These are phyloP conservation scores for Gaeumannomyces tritici DNA, from an alignment of 2,329 filamentous ascomycete species.

Conservation along the genomic window DNA sequence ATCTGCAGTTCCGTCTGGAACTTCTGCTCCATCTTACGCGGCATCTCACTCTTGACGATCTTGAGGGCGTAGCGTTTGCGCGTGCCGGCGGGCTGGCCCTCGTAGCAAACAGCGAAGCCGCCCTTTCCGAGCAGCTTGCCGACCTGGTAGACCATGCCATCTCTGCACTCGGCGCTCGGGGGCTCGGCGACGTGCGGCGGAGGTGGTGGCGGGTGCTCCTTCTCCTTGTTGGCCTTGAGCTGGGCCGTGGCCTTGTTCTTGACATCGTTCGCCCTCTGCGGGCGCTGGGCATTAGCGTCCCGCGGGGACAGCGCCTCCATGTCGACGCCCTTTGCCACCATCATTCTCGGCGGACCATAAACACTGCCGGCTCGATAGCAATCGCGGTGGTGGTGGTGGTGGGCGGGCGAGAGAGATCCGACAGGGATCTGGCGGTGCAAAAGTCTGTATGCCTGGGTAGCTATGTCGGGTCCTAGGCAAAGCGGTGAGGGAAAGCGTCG, in stretches of 20 bases:
- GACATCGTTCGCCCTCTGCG: constrained; percentile 31
- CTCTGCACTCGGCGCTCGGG: constrained; percentile 56
- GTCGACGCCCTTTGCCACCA: constrained; percentile 41
- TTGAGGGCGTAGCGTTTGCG: constrained; percentile 67
- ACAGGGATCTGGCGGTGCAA: not conserved
- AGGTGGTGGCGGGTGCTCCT: constrained; percentile 58
- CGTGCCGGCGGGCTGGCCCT: constrained; percentile 55
- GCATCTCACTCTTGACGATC: constrained; percentile 78
- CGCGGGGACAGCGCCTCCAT: constrained; percentile 56
- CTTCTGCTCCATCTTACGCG: constrained; percentile 76
- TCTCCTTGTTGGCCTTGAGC: constrained; percentile 49
- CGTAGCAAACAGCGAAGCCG: constrained; percentile 75
- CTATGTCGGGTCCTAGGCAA: not conserved
- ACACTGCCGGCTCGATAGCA: not conserved
- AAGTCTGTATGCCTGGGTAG: not conserved
- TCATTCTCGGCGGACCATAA: constrained; percentile 15
- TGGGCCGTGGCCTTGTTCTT: constrained; percentile 43
- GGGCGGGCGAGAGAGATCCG: not conserved
- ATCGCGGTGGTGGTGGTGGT: too few relatives aligned
- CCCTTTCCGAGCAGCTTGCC: constrained; percentile 70
- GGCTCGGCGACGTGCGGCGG: constrained; percentile 50
- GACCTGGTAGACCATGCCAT: constrained; percentile 65
- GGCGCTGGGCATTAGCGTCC: constrained; percentile 52
- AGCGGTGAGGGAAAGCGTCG: not conserved
- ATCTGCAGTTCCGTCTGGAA: constrained; percentile 86